A percentile compares a stretch with the other conserved stretches of the same genome.
phyloP scores from a whole-genome alignment of 805 yeast species.

The Pichia paraexigua region DNA sequence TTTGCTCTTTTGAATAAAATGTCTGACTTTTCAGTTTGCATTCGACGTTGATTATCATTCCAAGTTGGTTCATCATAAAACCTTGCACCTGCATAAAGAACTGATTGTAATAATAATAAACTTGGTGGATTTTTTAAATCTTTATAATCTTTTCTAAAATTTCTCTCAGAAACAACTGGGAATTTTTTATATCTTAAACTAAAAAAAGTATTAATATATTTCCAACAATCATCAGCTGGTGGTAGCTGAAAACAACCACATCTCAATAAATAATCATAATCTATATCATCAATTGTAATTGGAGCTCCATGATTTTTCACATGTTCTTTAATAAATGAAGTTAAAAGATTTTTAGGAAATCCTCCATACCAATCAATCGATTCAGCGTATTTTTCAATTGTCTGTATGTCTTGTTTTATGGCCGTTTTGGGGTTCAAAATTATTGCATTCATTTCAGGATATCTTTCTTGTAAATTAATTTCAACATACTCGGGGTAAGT shows the following conservation, averaged over 20 bases:
- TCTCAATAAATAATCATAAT: slow-evolving; percentile 16
- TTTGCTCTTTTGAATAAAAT: slow-evolving; percentile 67
- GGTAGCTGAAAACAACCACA: slow-evolving; percentile 67
- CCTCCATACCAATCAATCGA: slow-evolving; percentile 10
- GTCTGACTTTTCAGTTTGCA: slow-evolving; percentile 33
- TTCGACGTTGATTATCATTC: slow-evolving; percentile 34
- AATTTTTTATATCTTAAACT: slow-evolving; percentile 56
- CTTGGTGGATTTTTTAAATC: slow-evolving; percentile 54
- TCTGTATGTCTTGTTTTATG: slow-evolving; percentile 10
- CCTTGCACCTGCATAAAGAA: slow-evolving; percentile 61
- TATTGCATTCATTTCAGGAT: slow-evolving; percentile 18
- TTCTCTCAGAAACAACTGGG: slow-evolving; percentile 58
- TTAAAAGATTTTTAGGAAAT: slow-evolving; percentile 24
- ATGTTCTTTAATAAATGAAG: slow-evolving; percentile 17
- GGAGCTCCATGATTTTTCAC: slow-evolving; percentile 3
- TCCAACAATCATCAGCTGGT: slow-evolving; percentile 46
- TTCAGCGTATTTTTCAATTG: neutral
- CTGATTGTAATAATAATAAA: slow-evolving; percentile 53
- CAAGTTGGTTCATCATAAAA: slow-evolving; percentile 45
- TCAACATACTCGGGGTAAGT: slow-evolving; percentile 13
- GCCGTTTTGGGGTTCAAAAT: slow-evolving; percentile 17
- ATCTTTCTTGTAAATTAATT: slow-evolving; percentile 17
- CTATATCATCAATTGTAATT: slow-evolving; percentile 12
- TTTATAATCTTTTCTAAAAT: slow-evolving; percentile 51
- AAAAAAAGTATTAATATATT: slow-evolving; percentile 55